Conservation (phyloP, 306 rosid species). For the Ceratonia siliqua region DNA sequence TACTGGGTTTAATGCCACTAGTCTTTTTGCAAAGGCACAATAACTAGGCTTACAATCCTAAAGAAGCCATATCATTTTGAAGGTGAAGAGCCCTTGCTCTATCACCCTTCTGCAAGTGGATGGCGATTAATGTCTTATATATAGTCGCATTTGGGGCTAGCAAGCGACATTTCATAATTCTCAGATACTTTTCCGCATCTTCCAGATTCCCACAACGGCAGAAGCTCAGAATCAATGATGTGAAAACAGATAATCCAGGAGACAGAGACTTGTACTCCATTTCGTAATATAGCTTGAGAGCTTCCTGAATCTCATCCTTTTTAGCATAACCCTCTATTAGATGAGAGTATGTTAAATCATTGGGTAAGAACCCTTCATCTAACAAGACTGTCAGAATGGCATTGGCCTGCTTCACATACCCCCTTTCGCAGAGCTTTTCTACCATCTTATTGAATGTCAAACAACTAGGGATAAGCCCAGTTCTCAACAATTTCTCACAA, state of each 20-base stretch:
- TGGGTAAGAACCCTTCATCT: constrained; percentile 67
- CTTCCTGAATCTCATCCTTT: constrained; percentile 47
- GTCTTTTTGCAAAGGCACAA: neutral
- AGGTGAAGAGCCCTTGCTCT: constrained; percentile 42
- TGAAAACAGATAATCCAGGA: constrained; percentile 60
- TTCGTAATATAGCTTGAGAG: constrained; percentile 74
- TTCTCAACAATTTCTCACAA: constrained; percentile 60
- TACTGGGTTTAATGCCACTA: too few relatives aligned
- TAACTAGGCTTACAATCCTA: constrained; percentile 30
- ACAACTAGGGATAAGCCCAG: constrained; percentile 66
- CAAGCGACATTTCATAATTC: constrained; percentile 60
- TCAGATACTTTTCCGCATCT: constrained; percentile 65
- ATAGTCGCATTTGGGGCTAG: constrained; percentile 38
- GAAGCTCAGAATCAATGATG: constrained; percentile 50
- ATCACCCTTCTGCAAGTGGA: constrained; percentile 48
- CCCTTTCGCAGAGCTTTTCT: constrained; percentile 54
- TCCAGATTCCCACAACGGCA: constrained; percentile 56
- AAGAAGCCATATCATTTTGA: constrained; percentile 47
- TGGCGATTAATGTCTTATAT: constrained; percentile 47
- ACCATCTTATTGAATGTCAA: constrained; percentile 59
- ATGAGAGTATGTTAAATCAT: constrained; percentile 53
- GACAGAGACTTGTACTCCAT: constrained; percentile 58
- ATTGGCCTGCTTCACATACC: constrained; percentile 55
- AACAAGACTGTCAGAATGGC: constrained; percentile 52
- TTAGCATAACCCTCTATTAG: constrained; percentile 59